Evolutionary conservation across 495 filamentous ascomycete genomes (phyloP), one percentile per base, ranked within the genome.

Genomic region (Xanthoparmelia taractica): DNA sequence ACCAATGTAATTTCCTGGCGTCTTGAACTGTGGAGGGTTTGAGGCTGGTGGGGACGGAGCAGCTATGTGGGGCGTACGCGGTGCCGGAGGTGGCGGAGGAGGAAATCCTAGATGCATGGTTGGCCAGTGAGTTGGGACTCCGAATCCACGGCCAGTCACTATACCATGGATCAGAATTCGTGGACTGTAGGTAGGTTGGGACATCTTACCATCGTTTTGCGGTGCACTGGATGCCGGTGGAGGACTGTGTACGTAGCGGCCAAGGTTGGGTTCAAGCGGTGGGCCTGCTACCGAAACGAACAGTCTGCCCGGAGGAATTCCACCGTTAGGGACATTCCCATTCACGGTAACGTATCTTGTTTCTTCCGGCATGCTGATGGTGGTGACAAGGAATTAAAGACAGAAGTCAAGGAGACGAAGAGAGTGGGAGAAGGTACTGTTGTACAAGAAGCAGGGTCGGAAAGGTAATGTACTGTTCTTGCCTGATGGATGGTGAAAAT

Each of bases 271-370:
- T 54, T 5, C 29, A 20, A 8, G 20, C 20, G 50, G 27, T 0
- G 4, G 50, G 52, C n/a, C 17, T 50, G 41, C 25, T 58, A 27
- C 54, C 6, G 36, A 41, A 10, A 27, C 40, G 23, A 63, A 60
- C 25, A 38, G 29, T 18, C 40, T 57, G 45, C 61, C 55, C 10
- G 68, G 66, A 56, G 68, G 66, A 23, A 70, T 48, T 1, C 63
- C 60, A 15, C 50, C 64, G 34, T 62, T 65, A 8, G 68, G 68
- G 29, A 61, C 52, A 27, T 59, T 27, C 3, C 66, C 66, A 25
- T 33, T 63, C 29, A 70, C 54, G 4, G 68, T 70, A 13, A 66
- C 7, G 56, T 59, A 66, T n/a, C 43, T 8, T 17, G 27, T 60
- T 55, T 41, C 23, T 63, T 34, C 57, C 25, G 33, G 12, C 63